Evolutionary conservation across 768 basidiomycete genomes (phyloP).

Genomic region (Leucocoprinus sp.): DNA sequence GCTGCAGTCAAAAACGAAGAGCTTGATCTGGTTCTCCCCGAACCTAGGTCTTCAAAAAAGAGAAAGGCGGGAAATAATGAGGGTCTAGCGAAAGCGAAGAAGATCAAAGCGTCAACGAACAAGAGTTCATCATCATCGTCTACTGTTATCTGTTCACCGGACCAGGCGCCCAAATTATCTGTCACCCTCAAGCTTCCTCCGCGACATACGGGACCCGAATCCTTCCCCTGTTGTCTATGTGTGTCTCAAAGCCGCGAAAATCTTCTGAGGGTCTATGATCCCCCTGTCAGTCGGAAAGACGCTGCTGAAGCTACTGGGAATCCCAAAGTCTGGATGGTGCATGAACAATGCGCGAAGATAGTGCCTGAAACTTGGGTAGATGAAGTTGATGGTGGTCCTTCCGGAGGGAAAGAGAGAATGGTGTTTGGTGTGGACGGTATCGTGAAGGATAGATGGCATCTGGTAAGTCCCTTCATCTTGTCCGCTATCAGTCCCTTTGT

Average conservation of each 20-base stretch:
- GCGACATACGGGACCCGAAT: constrained; percentile 44
- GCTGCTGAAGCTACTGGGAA: constrained; percentile 38
- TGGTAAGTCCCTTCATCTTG: constrained; percentile 45
- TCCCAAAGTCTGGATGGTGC: constrained; percentile 60
- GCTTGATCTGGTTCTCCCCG: constrained; percentile 27
- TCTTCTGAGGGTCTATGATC: constrained; percentile 60
- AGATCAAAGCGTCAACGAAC: constrained; percentile 27
- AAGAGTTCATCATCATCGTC: constrained; percentile 16
- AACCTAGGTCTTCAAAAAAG: constrained; percentile 23
- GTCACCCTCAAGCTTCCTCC: constrained; percentile 65
- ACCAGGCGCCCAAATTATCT: constrained; percentile 30
- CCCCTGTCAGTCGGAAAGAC: constrained; percentile 49
- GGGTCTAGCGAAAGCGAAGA: constrained; percentile 38
- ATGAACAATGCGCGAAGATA: constrained; percentile 70
- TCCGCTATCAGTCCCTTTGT: background rate
- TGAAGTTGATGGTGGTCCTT: constrained; percentile 35
- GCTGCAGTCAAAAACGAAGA: constrained; percentile 17
- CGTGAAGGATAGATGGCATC: constrained; percentile 85
- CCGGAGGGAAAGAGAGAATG: constrained; percentile 38
- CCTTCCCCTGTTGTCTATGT: constrained; percentile 65
- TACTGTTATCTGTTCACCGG: background rate
- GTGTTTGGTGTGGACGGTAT: constrained; percentile 86
- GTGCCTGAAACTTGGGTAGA: constrained; percentile 94
- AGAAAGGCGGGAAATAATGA: constrained; percentile 31
- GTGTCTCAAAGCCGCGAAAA: constrained; percentile 43